These are phyloP conservation scores for Talaromyces proteolyticus DNA, from an alignment of 495 filamentous ascomycete genomes.

Conservation along the genomic window DNA sequence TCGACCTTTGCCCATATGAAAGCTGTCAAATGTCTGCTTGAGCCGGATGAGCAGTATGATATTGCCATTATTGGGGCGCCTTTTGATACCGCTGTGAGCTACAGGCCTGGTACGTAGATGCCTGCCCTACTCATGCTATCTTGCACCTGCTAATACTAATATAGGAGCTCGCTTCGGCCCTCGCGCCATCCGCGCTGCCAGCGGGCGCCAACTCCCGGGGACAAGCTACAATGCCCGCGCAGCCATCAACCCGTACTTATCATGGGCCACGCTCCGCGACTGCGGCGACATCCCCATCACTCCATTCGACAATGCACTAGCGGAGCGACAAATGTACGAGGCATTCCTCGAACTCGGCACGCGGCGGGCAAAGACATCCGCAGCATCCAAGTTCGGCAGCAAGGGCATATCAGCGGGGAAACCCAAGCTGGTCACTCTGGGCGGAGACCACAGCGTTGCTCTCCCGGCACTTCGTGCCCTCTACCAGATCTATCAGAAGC, in stretches of 20 bases:
- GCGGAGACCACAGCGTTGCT: conserved; percentile 77
- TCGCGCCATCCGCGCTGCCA: conserved; percentile 73
- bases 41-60: conserved; percentile 61
- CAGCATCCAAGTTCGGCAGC: conserved; percentile 23
- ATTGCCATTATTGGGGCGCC: conserved; percentile 78
- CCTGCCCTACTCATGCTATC: neutral
- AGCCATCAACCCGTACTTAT: conserved; percentile 68
- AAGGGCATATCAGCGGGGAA: conserved; percentile 38
- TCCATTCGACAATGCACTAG: conserved; percentile 72
- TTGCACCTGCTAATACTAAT: conserved; percentile 23
- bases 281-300: conserved; percentile 81
- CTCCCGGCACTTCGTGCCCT: conserved; percentile 70
- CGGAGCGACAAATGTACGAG: conserved; percentile 69
- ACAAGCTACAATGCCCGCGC: conserved; percentile 75
- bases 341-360: conserved; percentile 63
- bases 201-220: conserved; percentile 63
- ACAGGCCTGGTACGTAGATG: conserved; percentile 57
- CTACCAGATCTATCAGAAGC: conserved; percentile 61
- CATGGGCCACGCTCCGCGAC: conserved; percentile 69
- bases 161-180: conserved; percentile 75
- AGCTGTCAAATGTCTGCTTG: conserved; percentile 67
- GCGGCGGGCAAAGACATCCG: conserved; percentile 32
- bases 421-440: conserved; percentile 70
- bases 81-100: conserved; percentile 78
- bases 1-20: conserved; percentile 75